phyloP scores from a whole-genome alignment of 495 filamentous ascomycete genomes.

The Xylaria curta region DNA sequence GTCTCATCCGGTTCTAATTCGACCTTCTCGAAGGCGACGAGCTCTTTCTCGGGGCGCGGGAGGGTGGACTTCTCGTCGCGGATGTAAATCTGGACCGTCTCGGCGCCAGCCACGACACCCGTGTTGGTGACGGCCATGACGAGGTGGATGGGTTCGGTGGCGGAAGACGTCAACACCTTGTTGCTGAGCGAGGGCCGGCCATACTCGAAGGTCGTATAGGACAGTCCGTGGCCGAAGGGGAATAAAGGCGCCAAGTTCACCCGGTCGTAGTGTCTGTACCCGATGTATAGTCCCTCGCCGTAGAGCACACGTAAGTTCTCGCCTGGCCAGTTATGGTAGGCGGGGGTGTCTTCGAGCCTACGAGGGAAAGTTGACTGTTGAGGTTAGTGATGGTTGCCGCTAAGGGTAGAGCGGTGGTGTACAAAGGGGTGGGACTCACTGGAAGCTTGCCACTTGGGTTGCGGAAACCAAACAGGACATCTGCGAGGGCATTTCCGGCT shows the following conservation, averaged over 20 bases:
- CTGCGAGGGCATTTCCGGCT: slow-evolving; percentile 82
- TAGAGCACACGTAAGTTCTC: slow-evolving; percentile 80
- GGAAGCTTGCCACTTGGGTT: slow-evolving; percentile 91
- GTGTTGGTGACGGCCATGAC: slow-evolving; percentile 73
- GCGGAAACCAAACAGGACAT: slow-evolving; percentile 82
- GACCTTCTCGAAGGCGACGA: slow-evolving; percentile 84
- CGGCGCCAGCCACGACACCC: slow-evolving; percentile 67
- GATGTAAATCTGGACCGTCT: slow-evolving; percentile 83
- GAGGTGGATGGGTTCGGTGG: slow-evolving; percentile 57
- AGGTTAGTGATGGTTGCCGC: slow-evolving; percentile 38
- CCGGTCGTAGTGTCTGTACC: slow-evolving; percentile 84
- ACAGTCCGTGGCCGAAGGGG: slow-evolving; percentile 83
- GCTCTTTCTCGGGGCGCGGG: slow-evolving; percentile 75
- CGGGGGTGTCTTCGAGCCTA: slow-evolving; percentile 77
- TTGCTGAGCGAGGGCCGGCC: slow-evolving; percentile 61
- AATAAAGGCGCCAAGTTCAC: slow-evolving; percentile 70
- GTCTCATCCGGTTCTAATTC: slow-evolving; percentile 71
- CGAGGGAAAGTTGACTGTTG: slow-evolving; percentile 67
- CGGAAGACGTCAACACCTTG: slow-evolving; percentile 56
- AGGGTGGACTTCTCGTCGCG: slow-evolving; percentile 59
- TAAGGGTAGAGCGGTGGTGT: slow-evolving; percentile 5
- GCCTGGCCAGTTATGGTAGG: slow-evolving; percentile 84
- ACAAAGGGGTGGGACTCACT: slow-evolving; percentile 40
- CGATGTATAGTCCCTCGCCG: slow-evolving; percentile 84
- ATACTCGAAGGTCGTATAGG: slow-evolving; percentile 79